Conservation (phyloP, 2,329 filamentous ascomycete genomes). For the Lasiodiplodia theobromae region DNA sequence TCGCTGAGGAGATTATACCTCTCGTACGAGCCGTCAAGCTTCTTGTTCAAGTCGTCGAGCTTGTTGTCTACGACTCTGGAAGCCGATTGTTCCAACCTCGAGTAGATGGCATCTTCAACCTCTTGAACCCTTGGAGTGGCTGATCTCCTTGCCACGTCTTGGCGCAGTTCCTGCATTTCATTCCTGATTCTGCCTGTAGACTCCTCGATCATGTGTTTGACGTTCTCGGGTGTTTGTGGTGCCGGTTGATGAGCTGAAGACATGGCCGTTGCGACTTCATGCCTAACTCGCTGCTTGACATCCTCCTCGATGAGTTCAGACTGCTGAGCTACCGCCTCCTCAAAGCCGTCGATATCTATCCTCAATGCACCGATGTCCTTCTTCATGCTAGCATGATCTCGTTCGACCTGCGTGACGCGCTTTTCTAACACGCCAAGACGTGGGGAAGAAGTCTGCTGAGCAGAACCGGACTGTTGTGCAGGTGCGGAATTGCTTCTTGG, state of each 20-base stretch:
- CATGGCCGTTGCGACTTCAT: background rate
- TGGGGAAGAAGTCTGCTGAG: background rate
- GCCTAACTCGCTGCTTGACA: background rate
- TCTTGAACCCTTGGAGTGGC: background rate
- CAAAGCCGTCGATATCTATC: background rate
- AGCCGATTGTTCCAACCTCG: background rate
- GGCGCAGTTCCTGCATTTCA: background rate
- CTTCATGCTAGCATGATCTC: background rate
- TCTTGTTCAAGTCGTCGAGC: background rate
- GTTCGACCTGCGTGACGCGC: background rate
- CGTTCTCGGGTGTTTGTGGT: background rate
- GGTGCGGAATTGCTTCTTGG: background rate
- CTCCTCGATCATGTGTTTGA: background rate
- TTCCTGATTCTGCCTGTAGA: background rate
- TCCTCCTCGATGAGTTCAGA: conserved; percentile 6
- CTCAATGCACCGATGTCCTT: background rate
- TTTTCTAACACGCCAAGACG: background rate
- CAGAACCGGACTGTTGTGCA: background rate
- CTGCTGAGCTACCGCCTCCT: background rate
- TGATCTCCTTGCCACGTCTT: background rate
- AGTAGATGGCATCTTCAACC: background rate
- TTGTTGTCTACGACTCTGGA: background rate
- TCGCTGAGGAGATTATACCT: too few relatives aligned
- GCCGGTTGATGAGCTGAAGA: background rate
- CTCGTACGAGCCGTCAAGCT: background rate